These are phyloP conservation scores for slime mould (Dictyostelium discoideum) DNA, from an alignment of 78 protist species.

Conservation along the genomic window dicty_2.7 NC_007089.4:3243501-3244000, in stretches of 20 bases:
- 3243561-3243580: background rate
- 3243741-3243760: background rate
- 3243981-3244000: slow-evolving; percentile 16
- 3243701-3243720: background rate
- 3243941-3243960: slow-evolving; percentile 36
- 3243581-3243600: background rate
- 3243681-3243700: background rate
- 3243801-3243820: background rate
- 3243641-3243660: background rate
- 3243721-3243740: background rate
- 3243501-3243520: background rate
- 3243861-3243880: slow-evolving; percentile 36
- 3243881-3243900: slow-evolving; percentile 57
- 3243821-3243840: background rate
- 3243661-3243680: background rate
- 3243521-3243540: background rate
- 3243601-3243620: slow-evolving; percentile 17
- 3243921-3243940: slow-evolving; percentile 27
- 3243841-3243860: slow-evolving; percentile 18
- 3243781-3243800: background rate
- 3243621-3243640: background rate
- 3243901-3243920: slow-evolving; percentile 33
- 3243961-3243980: slow-evolving; percentile 45
- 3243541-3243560: background rate
- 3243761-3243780: background rate